A percentile compares a stretch with the other conserved stretches of the same genome.
These are phyloP conservation scores for Tremella mesenterica DNA, from an alignment of 768 basidiomycete species.

Conservation along the genomic window DNA sequence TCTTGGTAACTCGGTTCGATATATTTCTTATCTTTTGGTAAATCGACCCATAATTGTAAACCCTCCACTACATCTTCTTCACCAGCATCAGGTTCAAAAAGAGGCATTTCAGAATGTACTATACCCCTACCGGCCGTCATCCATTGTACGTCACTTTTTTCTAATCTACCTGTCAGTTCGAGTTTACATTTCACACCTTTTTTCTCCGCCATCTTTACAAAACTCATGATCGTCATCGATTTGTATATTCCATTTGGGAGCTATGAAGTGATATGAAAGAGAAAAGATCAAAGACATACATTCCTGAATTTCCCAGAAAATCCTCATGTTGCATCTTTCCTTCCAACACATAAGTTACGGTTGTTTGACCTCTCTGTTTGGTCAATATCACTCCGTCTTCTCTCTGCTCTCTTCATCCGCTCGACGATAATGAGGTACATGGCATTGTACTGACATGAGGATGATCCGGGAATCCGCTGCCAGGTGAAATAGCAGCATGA, in stretches of 20 bases:
- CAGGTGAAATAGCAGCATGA: slow-evolving; percentile 58
- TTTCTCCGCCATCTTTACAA: too few relatives aligned
- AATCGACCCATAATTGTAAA: slow-evolving; percentile 56
- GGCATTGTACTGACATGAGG: too few relatives aligned
- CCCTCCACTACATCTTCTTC: slow-evolving; percentile 56
- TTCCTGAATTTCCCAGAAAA: slow-evolving; percentile 54
- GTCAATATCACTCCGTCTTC: too few relatives aligned
- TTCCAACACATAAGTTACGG: slow-evolving; percentile 72
- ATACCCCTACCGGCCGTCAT: slow-evolving; percentile 52
- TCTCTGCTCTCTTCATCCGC: too few relatives aligned
- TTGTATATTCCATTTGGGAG: too few relatives aligned
- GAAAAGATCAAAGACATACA: slow-evolving; percentile 13
- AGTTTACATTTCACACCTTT: neutral
- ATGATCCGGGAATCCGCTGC: slow-evolving; percentile 73
- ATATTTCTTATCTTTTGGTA: slow-evolving; percentile 61
- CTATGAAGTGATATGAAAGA: neutral
- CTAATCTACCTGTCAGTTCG: slow-evolving; percentile 31
- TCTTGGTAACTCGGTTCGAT: slow-evolving; percentile 48
- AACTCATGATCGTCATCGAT: too few relatives aligned
- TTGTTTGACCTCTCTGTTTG: slow-evolving; percentile 38
- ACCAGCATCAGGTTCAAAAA: slow-evolving; percentile 56
- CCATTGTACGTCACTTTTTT: slow-evolving; percentile 83
- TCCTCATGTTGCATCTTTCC: slow-evolving; percentile 85
- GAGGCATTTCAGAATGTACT: slow-evolving; percentile 59
- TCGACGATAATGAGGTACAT: neutral